These are phyloP conservation scores for Viridothelium virens DNA, from an alignment of 495 filamentous ascomycete genomes.

Conservation along the genomic window DNA sequence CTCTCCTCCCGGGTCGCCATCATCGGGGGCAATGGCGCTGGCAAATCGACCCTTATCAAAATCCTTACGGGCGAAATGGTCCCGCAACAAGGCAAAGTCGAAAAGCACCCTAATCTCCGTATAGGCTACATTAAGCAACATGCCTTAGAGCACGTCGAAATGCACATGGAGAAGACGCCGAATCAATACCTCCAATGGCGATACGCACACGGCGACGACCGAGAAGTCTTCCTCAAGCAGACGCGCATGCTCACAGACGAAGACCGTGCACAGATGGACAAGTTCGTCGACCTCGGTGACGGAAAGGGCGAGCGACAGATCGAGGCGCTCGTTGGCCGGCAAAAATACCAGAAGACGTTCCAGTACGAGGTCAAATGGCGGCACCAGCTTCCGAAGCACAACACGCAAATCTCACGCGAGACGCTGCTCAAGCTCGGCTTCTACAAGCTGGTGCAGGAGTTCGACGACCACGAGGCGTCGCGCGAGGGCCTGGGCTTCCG, in stretches of 20 bases:
- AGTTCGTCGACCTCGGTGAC: conserved; percentile 71
- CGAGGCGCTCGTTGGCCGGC: conserved; percentile 85
- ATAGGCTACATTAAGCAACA: conserved; percentile 99
- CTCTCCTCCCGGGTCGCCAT: conserved; percentile 92
- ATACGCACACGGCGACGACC: conserved; percentile 92
- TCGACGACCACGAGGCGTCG: conserved; percentile 95
- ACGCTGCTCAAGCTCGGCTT: conserved; percentile 80
- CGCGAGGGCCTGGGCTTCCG: conserved; percentile 96
- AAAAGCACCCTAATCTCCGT: conserved; percentile 97
- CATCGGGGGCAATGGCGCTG: conserved; percentile 94
- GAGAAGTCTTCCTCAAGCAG: conserved; percentile 95
- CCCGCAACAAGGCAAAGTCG: conserved; percentile 78
- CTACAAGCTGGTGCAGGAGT: conserved; percentile 90
- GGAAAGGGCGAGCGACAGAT: conserved; percentile 71
- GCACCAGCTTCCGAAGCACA: conserved; percentile 79
- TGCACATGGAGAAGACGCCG: conserved; percentile 98
- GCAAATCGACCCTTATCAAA: conserved; percentile 98
- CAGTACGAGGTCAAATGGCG: conserved; percentile 99
- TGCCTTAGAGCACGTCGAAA: conserved; percentile 96
- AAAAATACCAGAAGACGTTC: conserved; percentile 98
- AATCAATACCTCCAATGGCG: conserved; percentile 99
- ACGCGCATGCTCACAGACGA: conserved; percentile 79
- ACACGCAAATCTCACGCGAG: conserved; percentile 86
- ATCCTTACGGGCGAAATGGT: conserved; percentile 92
- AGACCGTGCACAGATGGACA: conserved; percentile 86